Base-by-base conservation (phyloP, 2,329 filamentous ascomycete species). In the Coniochaeta pulveracea region DNA sequence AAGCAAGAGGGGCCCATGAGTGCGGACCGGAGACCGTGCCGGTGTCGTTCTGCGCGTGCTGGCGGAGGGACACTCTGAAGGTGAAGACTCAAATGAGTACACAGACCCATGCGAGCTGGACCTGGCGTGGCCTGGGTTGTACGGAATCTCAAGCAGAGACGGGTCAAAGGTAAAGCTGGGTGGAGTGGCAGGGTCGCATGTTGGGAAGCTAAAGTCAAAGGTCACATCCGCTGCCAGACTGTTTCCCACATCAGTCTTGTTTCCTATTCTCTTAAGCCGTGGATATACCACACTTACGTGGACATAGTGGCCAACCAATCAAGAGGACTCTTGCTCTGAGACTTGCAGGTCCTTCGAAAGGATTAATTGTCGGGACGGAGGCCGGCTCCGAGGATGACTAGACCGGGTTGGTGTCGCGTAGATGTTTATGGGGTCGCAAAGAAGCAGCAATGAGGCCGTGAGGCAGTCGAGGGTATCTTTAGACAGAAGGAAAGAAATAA, bases 1-100 rank as follows among this genome's bases (percentile, higher is more conserved):
- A 19, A 93, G 67, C 38, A 93, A 64, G 31, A 85, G 64, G 33
- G 85, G 84, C 34, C 85, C 84, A 58, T 86, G 80, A 40, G 85
- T 80, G 40, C 78, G 72, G 45, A 88, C 72, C 39, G 84, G 82
- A 21, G 82, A 81, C 42, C 67, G 62, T 25, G 67, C 60, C 24
- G 83, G 82, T 10, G 81, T 86, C 34, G 77, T 80, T 46, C 74
- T 65, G 43, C 71, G 66, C 14, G 79, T 82, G 60, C 72, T 54
- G 30, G 44, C 38, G n/a, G 40, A 68, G 46, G 76, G 64, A 26
- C 81, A 82, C 52, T 81, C 80, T 35, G 67, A 61, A 42, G 63
- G 61, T 40, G 71, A 72, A 27, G 80, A 84, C 53, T 80, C 69
- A 47, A 72, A 67, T 34, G 78, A 81, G 62, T 77, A 80, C 48